Base-by-base conservation (phyloP, 2,329 filamentous ascomycete species). In the Aaosphaeria pasadenensis region DNA sequence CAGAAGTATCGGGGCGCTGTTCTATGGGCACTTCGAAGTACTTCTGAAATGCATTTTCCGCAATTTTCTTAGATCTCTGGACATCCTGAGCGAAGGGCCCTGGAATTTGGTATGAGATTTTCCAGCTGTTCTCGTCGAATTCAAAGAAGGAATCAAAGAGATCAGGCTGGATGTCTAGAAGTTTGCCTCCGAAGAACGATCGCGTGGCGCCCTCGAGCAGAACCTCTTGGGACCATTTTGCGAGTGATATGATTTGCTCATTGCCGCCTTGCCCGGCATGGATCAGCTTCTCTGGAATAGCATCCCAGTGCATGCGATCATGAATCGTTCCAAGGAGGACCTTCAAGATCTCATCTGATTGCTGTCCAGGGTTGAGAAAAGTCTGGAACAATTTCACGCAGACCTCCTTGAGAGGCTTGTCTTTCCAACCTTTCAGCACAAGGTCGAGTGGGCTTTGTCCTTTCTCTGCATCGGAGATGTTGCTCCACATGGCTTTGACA, bases 41-140 rank as follows among this genome's bases (percentile, higher is more conserved):
- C 17, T 24, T 24, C 17, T 24, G 17, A 24, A 24, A 24, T 24
- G 17, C 17, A 24, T 24, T 24, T 24, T 24, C 17, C 17, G 17
- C 17, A 24, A 24, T 24, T 24, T 24, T 24, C 17, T 24, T 24
- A 24, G 17, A 24, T 24, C 17, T 24, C 17, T 24, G 17, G 17
- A 24, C 17, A 24, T 24, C 52, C 17, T 31, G 24, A 5, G 30
- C 35, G 7, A 57, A 39, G 31, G 52, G 4, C 6, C 41, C 35
- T 7, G 52, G 54, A 7, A 53, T 24, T 33, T 43, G 30, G 32
- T 52, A 57, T 6, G 51, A 30, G 24, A 43, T 52, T 43, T 57
- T 57, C 55, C 55, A 57, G 44, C 42, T 51, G 3, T 28, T 43
- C 39, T 44, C 30, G 35, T 57, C 53, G 53, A 53, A 57, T 5